Base-by-base conservation (phyloP, 2,329 filamentous ascomycete genomes). In the Alternaria brassicicola region DNA sequence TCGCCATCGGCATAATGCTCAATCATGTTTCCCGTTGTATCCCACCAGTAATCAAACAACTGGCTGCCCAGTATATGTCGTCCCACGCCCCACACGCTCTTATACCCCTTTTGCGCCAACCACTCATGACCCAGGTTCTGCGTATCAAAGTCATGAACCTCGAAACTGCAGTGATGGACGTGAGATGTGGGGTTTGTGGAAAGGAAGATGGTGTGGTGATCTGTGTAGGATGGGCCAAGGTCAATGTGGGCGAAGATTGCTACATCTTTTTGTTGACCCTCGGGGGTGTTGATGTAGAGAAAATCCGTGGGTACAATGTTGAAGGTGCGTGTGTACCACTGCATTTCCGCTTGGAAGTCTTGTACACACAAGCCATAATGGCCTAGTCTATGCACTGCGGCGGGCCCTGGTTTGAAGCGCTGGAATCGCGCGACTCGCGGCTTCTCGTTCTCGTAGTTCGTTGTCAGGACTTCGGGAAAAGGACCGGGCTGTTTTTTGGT, bases 1-100 rank as follows among this genome's bases (percentile, higher is more conserved):
- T 91, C 89, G 1, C 89, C 88, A 71, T 91, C 89, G 15, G 88
- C 85, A 66, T 91, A 91, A 73, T 90, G 87, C 76, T 89, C 87
- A 68, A 89, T 78, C 74, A 89, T 88, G 69, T 88, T 88, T 0
- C 81, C 80, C 3, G 79, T 82, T 0, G 85, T 84, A 74, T 90
- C 88, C 68, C 85, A 88, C 87, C 87, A 90, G 73, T 90, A 90
- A 69, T 91, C 88, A 65, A 91, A 92, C 50, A 91, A 86, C 76
- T 91, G 89, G 62, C 83, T 86, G 4, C 89, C 89, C 66, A 91
- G 80, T 21, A 90, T 83, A 78, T 91, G 89, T 51, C 89, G 77
- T 0, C 89, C 89, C 0, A 92, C 85, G 2, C 89, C 89, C 89
- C 89, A 92, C 61, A 87, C 87, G 65, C 82, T 84, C 67, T 82